Conservation (phyloP, 2,329 filamentous ascomycete species). For the Aspergillus vadensis region DNA sequence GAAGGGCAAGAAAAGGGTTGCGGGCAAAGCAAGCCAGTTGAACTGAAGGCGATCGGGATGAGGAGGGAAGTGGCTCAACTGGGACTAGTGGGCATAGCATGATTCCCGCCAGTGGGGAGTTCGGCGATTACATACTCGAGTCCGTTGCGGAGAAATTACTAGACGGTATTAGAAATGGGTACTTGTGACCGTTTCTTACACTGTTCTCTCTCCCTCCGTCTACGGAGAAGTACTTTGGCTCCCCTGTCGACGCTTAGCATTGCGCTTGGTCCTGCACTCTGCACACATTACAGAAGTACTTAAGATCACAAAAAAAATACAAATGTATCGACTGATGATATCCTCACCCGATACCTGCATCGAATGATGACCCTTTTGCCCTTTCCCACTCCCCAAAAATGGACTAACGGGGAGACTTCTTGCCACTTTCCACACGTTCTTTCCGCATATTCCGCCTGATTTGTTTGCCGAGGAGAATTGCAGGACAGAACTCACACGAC, state of each 20-base stretch:
- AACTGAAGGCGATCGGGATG: slow-evolving; percentile 3
- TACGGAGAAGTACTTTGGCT: neutral
- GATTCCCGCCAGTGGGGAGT: slow-evolving; percentile 5
- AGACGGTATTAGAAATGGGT: no score
- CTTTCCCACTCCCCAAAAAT: neutral
- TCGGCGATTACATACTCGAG: slow-evolving; percentile 1
- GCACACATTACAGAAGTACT: no score
- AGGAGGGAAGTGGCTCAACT: neutral
- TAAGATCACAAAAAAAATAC: no score
- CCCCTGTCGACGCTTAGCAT: neutral
- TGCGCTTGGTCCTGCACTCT: neutral
- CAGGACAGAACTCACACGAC: slow-evolving; percentile 13
- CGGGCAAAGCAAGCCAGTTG: slow-evolving; percentile 2
- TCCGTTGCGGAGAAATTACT: neutral
- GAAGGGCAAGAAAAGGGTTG: neutral
- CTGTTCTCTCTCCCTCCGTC: neutral
- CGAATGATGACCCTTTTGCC: neutral
- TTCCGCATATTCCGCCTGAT: slow-evolving; percentile 10
- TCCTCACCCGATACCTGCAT: neutral
- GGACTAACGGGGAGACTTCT: neutral
- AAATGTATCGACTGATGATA: neutral
- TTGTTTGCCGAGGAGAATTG: neutral
- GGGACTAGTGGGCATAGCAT: slow-evolving; percentile 2
- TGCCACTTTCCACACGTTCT: neutral
- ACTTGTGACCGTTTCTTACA: no score